A percentile compares a stretch with the other conserved stretches of the same genome.
These are phyloP conservation scores for Zygosaccharomyces siamensis DNA, from an alignment of 805 yeast species.

Conservation along the genomic window DNA sequence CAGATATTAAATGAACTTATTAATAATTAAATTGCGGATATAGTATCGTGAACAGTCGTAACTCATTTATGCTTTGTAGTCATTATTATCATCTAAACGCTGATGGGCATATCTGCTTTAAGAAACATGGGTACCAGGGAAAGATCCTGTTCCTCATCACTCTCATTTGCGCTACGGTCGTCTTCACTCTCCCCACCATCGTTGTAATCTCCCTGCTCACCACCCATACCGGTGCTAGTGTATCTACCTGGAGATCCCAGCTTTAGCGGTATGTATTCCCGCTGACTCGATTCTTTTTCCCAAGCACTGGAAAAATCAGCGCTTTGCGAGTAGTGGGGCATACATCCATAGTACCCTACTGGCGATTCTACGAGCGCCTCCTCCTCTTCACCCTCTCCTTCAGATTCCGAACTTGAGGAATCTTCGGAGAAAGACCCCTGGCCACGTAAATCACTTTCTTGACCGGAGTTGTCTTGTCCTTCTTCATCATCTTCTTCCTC, in stretches of 20 bases:
- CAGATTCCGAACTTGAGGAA: conserved; percentile 10
- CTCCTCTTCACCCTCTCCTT: conserved; percentile 13
- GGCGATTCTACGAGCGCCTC: conserved; percentile 10
- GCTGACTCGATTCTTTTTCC: conserved; percentile 3
- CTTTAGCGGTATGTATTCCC: conserved; percentile 7
- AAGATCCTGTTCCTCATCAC: conserved; percentile 13
- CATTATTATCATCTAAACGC: not conserved
- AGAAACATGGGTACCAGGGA: conserved; percentile 5
- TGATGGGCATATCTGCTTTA: not conserved
- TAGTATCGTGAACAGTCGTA: not conserved
- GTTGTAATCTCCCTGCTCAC: conserved; percentile 13
- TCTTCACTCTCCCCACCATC: conserved; percentile 7
- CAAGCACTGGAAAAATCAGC: conserved; percentile 3
- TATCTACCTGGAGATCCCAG: not conserved
- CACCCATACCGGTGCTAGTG: not conserved
- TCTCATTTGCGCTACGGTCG: conserved; percentile 4
- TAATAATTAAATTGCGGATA: not conserved
- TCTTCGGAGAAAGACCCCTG: not conserved
- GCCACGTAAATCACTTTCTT: conserved; percentile 4
- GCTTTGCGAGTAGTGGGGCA: conserved; percentile 6
- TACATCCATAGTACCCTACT: conserved; percentile 6
- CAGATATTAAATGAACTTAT: not conserved
- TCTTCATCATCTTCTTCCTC: conserved; percentile 16
- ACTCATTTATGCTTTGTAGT: not conserved
- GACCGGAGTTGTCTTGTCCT: conserved; percentile 15